Evolutionary conservation across 805 yeast species (phyloP).

Genomic region (Candida ascalaphidarum): DNA sequence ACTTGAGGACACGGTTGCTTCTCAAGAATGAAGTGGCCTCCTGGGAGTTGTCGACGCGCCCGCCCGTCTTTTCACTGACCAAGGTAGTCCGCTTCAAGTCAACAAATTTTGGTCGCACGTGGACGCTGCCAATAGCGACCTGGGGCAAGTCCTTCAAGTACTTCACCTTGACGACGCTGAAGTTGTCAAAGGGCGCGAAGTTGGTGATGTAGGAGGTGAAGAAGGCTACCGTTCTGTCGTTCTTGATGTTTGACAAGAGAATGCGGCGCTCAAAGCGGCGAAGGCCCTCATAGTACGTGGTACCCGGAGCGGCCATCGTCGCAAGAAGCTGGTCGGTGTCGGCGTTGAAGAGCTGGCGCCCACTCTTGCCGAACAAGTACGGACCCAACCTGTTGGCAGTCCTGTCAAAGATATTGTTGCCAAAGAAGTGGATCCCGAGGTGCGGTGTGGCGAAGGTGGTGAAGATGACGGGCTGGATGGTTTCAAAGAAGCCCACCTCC

Average conservation of each 20-base stretch:
- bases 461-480: constrained; percentile 49
- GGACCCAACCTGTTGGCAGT: constrained; percentile 62
- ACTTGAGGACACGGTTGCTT: constrained; percentile 15
- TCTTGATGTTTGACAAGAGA: constrained; percentile 63
- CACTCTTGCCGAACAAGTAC: constrained; percentile 58
- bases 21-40: constrained; percentile 31
- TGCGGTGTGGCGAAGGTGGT: constrained; percentile 48
- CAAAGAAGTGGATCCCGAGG: constrained; percentile 49
- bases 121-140: constrained; percentile 26
- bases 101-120: constrained; percentile 42
- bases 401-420: constrained; percentile 18
- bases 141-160: constrained; percentile 40
- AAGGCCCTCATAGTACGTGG: neutral
- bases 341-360: constrained; percentile 62
- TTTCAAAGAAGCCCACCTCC: constrained; percentile 42
- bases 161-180: constrained; percentile 38
- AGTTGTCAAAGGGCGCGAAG: constrained; percentile 62
- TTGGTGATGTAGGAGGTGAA: constrained; percentile 73
- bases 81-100: constrained; percentile 31
- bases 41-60: constrained; percentile 26
- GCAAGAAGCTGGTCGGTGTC: constrained; percentile 15
- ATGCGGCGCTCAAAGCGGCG: constrained; percentile 45
- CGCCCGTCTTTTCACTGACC: constrained; percentile 6
- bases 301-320: constrained; percentile 1
- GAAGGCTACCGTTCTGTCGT: constrained; percentile 84